These are phyloP conservation scores for Ascomycota sp. DNA, from an alignment of 2,329 filamentous ascomycete genomes.

Conservation along the genomic window DNA sequence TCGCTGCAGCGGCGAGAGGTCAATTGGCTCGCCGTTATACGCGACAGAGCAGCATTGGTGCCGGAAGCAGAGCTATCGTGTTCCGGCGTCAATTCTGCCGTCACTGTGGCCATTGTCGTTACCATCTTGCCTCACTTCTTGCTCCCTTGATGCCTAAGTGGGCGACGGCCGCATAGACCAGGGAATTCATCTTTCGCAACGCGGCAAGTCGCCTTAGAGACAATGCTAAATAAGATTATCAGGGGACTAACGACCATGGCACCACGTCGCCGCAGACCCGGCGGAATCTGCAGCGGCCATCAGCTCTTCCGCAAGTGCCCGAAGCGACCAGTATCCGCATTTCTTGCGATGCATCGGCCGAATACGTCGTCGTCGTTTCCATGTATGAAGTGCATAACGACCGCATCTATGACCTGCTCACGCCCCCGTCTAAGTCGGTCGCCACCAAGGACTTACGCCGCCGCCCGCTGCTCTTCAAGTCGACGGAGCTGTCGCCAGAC, in stretches of 20 bases:
- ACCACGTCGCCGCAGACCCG: constrained; percentile 28
- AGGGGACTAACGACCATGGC: constrained; percentile 26
- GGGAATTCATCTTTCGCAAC: constrained; percentile 22
- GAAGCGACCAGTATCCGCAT: constrained; percentile 53
- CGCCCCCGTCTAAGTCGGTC: constrained; percentile 35
- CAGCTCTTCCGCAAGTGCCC: constrained; percentile 51
- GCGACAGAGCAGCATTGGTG: too few relatives aligned
- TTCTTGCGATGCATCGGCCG: constrained; percentile 36
- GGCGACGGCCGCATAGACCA: too few relatives aligned
- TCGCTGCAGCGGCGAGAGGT: not conserved
- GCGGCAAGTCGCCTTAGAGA: constrained; percentile 23
- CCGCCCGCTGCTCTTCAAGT: constrained; percentile 78
- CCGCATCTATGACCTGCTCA: constrained; percentile 83
- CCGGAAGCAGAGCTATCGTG: too few relatives aligned
- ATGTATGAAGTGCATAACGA: constrained; percentile 99
- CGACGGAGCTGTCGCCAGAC: constrained; percentile 70
- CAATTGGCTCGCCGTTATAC: not conserved
- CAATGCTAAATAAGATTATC: constrained; percentile 23
- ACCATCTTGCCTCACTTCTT: not conserved
- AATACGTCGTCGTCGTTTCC: constrained; percentile 76
- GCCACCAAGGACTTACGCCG: constrained; percentile 51
- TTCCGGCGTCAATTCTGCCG: too few relatives aligned
- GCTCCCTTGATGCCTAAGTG: not conserved
- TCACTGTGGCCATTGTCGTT: not conserved
- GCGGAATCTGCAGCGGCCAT: constrained; percentile 46